Percentiles rank a stretch among this genome's conserved stretches.
These are phyloP conservation scores for Leishmania arabica DNA, from an alignment of 208 protist genomes.

Conservation along the genomic window DNA sequence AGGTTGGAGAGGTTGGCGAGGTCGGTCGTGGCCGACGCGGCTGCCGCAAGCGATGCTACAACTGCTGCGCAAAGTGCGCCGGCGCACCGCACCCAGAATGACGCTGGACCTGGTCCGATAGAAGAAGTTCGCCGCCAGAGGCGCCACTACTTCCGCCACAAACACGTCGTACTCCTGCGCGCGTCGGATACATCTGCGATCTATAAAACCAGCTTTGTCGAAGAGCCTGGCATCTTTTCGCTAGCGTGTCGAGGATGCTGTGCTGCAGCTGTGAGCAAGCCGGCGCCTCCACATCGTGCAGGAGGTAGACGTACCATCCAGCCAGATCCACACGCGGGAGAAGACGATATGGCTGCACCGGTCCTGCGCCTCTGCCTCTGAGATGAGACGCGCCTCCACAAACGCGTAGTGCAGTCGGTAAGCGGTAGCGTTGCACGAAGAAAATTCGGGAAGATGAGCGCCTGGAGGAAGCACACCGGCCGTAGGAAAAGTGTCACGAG, in stretches of 20 bases:
- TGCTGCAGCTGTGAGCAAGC: constrained; percentile 7
- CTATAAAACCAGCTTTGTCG: constrained; percentile 16
- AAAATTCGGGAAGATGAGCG: not conserved
- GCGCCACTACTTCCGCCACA: constrained; percentile 32
- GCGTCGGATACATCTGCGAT: constrained; percentile 27
- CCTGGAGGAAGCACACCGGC: not conserved
- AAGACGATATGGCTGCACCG: constrained; percentile 8
- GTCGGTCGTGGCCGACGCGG: not conserved
- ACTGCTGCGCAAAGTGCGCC: constrained; percentile 39
- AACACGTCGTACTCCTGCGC: constrained; percentile 34
- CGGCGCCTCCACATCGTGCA: constrained; percentile 16
- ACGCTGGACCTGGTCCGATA: constrained; percentile 31
- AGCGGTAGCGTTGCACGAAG: not conserved
- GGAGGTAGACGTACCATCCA: constrained; percentile 38
- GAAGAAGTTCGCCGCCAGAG: constrained; percentile 20
- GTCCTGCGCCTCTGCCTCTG: constrained; percentile 19
- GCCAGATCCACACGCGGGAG: constrained; percentile 30
- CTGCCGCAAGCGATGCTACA: not conserved
- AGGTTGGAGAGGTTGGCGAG: constrained; percentile 27
- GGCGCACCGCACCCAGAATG: constrained; percentile 31
- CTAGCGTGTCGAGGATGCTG: constrained; percentile 17
- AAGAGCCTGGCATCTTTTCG: constrained; percentile 10
- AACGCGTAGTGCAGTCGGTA: constrained; percentile 30
- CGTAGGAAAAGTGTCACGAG: not conserved
- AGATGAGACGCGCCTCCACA: constrained; percentile 22